Percentiles rank a stretch among this genome's conserved stretches.
phyloP scores from a whole-genome alignment of 2,329 filamentous ascomycete species.

The Diaporthe vexans region DNA sequence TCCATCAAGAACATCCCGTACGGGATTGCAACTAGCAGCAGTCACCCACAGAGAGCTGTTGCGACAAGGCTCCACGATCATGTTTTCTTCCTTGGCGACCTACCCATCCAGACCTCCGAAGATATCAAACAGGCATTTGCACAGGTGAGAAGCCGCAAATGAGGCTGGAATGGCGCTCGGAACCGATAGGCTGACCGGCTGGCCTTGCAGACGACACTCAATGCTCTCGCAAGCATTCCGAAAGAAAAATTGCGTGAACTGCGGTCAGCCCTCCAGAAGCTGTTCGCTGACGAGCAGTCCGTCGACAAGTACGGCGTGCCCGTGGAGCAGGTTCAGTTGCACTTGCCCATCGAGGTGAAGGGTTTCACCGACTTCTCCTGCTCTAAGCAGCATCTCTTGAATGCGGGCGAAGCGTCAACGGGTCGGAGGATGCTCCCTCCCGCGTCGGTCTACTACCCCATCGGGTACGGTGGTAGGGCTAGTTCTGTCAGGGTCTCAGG shows the following conservation, averaged over 20 bases:
- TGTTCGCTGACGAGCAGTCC: conserved; percentile 41
- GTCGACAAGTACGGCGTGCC: conserved; percentile 47
- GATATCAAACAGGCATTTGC: conserved; percentile 64
- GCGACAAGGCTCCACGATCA: conserved; percentile 65
- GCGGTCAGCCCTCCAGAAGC: conserved; percentile 41
- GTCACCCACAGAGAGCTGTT: conserved; percentile 55
- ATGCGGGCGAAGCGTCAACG: conserved; percentile 52
- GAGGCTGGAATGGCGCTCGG: conserved; percentile 46
- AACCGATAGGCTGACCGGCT: conserved; percentile 52
- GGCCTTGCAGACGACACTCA: conserved; percentile 53
- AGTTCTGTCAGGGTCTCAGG: conserved; percentile 66
- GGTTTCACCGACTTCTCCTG: conserved; percentile 73
- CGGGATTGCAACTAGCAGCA: conserved; percentile 61
- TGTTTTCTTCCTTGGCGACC: conserved; percentile 65
- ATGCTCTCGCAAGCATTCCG: conserved; percentile 45
- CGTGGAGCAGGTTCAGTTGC: conserved; percentile 58
- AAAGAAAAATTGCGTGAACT: conserved; percentile 41
- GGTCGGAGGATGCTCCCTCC: conserved; percentile 56
- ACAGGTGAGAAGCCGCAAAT: conserved; percentile 55
- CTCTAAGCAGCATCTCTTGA: conserved; percentile 65
- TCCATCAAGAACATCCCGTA: conserved; percentile 67
- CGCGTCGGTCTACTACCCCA: conserved; percentile 63
- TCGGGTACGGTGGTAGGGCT: conserved; percentile 67
- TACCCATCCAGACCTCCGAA: conserved; percentile 53
- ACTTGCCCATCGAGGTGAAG: conserved; percentile 68